Evolutionary conservation across 768 basidiomycete genomes (phyloP).

Genomic region (Xanthoconium purpureum): DNA sequence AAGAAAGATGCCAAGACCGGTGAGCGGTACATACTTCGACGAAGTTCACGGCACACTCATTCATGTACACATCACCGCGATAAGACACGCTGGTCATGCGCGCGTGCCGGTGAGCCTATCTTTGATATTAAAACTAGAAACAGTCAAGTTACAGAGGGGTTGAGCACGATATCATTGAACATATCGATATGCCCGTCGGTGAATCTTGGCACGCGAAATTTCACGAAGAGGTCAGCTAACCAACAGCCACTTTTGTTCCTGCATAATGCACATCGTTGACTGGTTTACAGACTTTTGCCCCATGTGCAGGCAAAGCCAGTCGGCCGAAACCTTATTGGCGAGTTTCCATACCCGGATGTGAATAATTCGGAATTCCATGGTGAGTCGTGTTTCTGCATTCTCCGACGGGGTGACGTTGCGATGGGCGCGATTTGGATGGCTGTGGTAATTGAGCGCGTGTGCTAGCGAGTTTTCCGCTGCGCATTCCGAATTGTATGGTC

Average conservation of each 20-base stretch:
- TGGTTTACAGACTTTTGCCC: too few species aligned
- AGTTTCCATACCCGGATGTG: not conserved
- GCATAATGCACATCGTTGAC: not conserved
- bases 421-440: not conserved
- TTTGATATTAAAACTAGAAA: too few species aligned
- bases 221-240: not conserved
- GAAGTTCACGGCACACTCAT: too few species aligned
- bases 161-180: too few species aligned
- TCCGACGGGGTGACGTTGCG: not conserved
- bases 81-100: too few species aligned
- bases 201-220: not conserved
- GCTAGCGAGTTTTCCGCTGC: not conserved
- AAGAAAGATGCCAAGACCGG: too few species aligned
- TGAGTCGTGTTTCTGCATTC: not conserved
- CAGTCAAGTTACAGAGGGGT: too few species aligned
- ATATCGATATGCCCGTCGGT: not conserved
- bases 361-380: not conserved
- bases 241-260: not conserved
- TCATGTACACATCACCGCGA: too few species aligned
- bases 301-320: not conserved
- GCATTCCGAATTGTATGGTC: too few species aligned
- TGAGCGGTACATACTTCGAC: too few species aligned
- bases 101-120: too few species aligned
- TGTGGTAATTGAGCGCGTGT: not conserved
- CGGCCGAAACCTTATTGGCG: conserved; percentile 3